phyloP scores from a whole-genome alignment of 2,329 filamentous ascomycete genomes.

The Trichoderma sp. region DNA sequence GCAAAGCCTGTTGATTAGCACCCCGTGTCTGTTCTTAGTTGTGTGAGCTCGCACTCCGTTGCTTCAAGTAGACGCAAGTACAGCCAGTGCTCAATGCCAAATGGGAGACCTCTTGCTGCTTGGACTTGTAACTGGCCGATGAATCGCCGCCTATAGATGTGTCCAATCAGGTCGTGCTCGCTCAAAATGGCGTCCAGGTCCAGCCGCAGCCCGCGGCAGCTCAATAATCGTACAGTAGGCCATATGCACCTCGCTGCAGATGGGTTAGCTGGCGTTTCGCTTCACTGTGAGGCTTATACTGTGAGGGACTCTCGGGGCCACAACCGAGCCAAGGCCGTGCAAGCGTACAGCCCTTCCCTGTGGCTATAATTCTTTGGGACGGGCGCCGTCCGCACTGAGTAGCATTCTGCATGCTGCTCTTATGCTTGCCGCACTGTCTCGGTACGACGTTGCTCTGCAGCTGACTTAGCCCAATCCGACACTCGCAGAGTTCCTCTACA shows the following conservation, averaged over 20 bases:
- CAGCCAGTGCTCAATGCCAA: neutral
- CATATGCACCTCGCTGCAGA: neutral
- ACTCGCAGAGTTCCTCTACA: constrained; percentile 16
- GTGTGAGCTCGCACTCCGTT: neutral
- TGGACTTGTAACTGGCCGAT: neutral
- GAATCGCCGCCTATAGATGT: neutral
- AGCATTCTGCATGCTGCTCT: neutral
- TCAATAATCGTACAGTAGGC: neutral
- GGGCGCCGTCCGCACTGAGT: constrained; percentile 6
- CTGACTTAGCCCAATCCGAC: neutral
- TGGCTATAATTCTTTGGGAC: constrained; percentile 1
- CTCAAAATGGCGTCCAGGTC: neutral
- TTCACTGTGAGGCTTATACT: constrained; percentile 23
- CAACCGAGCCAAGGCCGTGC: constrained; percentile 20
- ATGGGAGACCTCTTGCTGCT: neutral
- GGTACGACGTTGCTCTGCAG: constrained; percentile 9
- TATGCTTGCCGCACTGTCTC: neutral
- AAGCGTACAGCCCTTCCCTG: constrained; percentile 5
- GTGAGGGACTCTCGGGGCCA: constrained; percentile 23
- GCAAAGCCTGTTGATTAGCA: neutral
- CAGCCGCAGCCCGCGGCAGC: constrained; percentile 10
- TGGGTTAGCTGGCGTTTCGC: neutral
- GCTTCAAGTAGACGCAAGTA: neutral
- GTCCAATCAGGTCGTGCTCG: neutral
- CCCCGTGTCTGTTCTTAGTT: neutral